Base-by-base conservation (phyloP, 805 yeast species). In the Saccharomycopsis capsularis region DNA sequence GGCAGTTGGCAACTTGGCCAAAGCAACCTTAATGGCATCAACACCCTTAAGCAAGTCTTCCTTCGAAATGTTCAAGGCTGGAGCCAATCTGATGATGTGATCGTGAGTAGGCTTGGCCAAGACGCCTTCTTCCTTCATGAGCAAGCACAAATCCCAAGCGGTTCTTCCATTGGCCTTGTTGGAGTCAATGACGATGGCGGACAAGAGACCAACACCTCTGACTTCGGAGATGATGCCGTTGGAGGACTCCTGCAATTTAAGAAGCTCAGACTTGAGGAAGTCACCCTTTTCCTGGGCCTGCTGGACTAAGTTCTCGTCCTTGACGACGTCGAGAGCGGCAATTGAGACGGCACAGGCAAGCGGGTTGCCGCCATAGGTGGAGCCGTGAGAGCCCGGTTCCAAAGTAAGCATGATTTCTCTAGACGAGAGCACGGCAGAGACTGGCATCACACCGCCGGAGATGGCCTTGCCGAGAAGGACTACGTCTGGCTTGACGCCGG, bases 321-420 rank as follows among this genome's bases (percentile, higher is more conserved):
- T 78, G 48, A 91, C 87, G 47, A 91, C 98, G 59, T 88, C 77
- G 56, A 91, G 74, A 9, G 98, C 96, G 51, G 96, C 96, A 64
- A 87, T 81, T 53, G 97, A 93, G 19, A 88, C 96, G 48, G 87
- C 77, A 57, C 95, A 87, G 21, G 95, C 91, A 64, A 91, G 76
- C 56, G 98, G 96, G 70, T 89, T 91, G 66, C 98, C 98, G 68
- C 98, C 98, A 64, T 86, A 91, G 21, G 98, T 91, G 25, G 97
- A 90, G 46, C 98, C 98, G 68, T 91, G 98, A 29, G 96, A 86
- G 48, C 98, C 98, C 24, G 97, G 95, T 55, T 85, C 87, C 58
- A 91, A 76, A 55, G 87, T 79, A 56, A 81, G 75, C 96, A 91
- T 85, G 63, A 91, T 84, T 52, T 88, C 95, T 59, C 71, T 78